Conservation (phyloP, 2,329 filamentous ascomycete species). For the Arachnopeziza araneosa region DNA sequence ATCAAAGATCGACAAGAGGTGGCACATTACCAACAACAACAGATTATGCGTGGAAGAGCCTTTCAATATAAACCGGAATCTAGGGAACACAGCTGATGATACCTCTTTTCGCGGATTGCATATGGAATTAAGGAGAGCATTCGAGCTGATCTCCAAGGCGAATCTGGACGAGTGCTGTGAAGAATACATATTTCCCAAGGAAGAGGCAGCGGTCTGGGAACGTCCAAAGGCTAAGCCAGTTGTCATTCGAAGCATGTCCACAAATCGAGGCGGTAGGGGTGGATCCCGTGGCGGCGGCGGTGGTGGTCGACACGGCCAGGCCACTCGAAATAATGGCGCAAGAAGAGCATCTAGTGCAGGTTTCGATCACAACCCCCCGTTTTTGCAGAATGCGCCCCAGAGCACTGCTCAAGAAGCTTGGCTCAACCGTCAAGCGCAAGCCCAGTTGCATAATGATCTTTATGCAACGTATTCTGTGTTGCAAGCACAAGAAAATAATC, state of each 20-base stretch:
- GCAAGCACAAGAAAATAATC: slow-evolving; percentile 41
- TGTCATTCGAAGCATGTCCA: slow-evolving; percentile 51
- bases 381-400: slow-evolving; percentile 15
- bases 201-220: slow-evolving; percentile 48
- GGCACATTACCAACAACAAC: slow-evolving; percentile 76
- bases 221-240: slow-evolving; percentile 50
- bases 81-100: slow-evolving; percentile 95
- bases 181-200: slow-evolving; percentile 81
- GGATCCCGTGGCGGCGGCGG: slow-evolving; percentile 21
- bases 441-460: slow-evolving; percentile 32
- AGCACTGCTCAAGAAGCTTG: slow-evolving; percentile 29
- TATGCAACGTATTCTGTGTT: slow-evolving; percentile 33
- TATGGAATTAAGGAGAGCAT: slow-evolving; percentile 81
- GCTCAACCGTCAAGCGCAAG: slow-evolving; percentile 30
- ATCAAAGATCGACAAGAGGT: slow-evolving; percentile 80
- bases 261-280: slow-evolving; percentile 32
- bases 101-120: slow-evolving; percentile 91
- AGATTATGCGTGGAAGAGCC: slow-evolving; percentile 93
- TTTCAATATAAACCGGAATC: slow-evolving; percentile 82
- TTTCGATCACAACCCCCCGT: slow-evolving; percentile 25
- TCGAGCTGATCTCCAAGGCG: slow-evolving; percentile 71
- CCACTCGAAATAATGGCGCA: slow-evolving; percentile 25
- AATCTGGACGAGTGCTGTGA: slow-evolving; percentile 82
- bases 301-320: slow-evolving; percentile 17
- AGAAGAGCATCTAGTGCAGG: slow-evolving; percentile 29